Base-by-base conservation (phyloP, 352 stramenopile genomes). In the Phytopythium helicoides region DNA sequence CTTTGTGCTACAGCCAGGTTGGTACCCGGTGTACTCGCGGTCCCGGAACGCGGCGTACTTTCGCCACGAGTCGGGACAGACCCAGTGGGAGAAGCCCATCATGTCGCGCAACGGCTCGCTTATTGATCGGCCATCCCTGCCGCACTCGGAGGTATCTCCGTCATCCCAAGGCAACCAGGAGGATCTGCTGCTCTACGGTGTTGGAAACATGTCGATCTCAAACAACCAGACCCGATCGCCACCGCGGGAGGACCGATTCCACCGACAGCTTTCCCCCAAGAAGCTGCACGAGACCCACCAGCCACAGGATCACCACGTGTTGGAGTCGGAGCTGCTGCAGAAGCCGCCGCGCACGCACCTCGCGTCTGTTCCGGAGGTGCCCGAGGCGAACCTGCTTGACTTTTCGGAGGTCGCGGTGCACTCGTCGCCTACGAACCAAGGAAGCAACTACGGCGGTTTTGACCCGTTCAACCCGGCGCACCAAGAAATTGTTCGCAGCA, bases 1-100 rank as follows among this genome's bases (percentile, higher is more conserved):
- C 21, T 94, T 91, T 65, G 79, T 91, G 60, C 74, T 94, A 23
- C 71, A 92, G 56, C 61, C 66, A 0, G 76, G 77, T 7, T 92
- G 79, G 76, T 88, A 87, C 48, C 84, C 84, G 0, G 81, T 94
- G 15, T 87, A 75, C 62, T 92, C 84, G 56, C 79, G 81, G 25
- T 87, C 81, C 18, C 79, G 79, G 4, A 82, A 71, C 44, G 71
- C 71, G 1, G 74, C 82, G 31, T 94, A 94, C 59, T 94, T 87
- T 34, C 80, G 78, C 38, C 83, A 94, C 38, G 69, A 87, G 38
- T 42, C 65, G n/a, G 71, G 71, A 8, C 62, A 84, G 35, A 86
- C 79, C 19, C 72, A 81, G 52, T 94, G 84, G 84, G 80, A 91
- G 52, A 87, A 86, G 47, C 84, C 81, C 2, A 64, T 87, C 52